These are phyloP conservation scores for Talaromyces albobiverticillius DNA, from an alignment of 2,329 filamentous ascomycete genomes.

Conservation along the genomic window DNA sequence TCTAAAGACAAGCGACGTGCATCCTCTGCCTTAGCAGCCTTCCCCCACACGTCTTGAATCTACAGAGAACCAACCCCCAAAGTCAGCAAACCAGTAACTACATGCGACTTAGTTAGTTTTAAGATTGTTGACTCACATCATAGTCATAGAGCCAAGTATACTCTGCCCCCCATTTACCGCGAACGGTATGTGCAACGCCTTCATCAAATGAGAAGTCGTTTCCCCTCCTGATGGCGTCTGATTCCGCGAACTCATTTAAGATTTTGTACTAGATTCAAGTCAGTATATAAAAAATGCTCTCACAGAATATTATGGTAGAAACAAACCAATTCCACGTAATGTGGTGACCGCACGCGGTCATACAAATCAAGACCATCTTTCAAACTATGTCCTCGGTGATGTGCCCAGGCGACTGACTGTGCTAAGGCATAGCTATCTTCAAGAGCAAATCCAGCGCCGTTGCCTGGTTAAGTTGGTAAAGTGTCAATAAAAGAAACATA, in stretches of 20 bases:
- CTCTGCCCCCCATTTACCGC: background rate
- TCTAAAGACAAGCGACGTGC: background rate
- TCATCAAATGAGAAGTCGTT: slow-evolving; percentile 4
- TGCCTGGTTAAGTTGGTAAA: background rate
- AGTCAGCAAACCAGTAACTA: background rate
- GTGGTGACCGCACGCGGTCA: slow-evolving; percentile 5
- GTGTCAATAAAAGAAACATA: no score
- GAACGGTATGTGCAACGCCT: background rate
- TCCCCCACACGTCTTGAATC: slow-evolving; percentile 5
- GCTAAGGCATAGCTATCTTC: slow-evolving; percentile 13
- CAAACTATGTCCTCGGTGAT: background rate
- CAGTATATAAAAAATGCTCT: background rate
- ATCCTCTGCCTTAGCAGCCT: slow-evolving; percentile 5
- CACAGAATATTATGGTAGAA: background rate
- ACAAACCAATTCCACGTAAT: slow-evolving; percentile 3
- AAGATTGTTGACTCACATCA: slow-evolving; percentile 4
- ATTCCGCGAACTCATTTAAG: background rate
- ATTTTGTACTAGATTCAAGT: background rate
- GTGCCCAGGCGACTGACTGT: slow-evolving; percentile 11
- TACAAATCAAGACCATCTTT: background rate
- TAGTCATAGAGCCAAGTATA: slow-evolving; percentile 3
- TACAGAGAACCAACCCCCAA: background rate
- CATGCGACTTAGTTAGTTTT: no score
- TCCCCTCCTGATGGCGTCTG: background rate
- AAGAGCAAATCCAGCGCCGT: slow-evolving; percentile 15